phyloP scores from a whole-genome alignment of 2,329 filamentous ascomycete species.

The Paecilomyces sp. region DNA sequence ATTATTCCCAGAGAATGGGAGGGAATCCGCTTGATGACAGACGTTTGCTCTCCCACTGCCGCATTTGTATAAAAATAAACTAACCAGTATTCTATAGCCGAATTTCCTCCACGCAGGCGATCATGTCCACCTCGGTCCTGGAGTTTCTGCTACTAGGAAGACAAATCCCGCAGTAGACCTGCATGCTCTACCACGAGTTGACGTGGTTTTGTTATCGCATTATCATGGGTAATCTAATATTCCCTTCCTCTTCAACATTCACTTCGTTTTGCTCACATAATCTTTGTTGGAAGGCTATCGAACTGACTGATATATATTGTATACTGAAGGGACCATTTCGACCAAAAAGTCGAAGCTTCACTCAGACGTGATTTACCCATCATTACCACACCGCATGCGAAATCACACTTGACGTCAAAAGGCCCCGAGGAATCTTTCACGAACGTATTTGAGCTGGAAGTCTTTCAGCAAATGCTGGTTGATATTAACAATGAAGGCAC shows the following conservation, averaged over 20 bases:
- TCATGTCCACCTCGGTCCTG: constrained; percentile 60
- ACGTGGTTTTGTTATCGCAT: constrained; percentile 55
- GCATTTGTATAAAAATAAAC: neutral
- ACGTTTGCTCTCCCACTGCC: constrained; percentile 14
- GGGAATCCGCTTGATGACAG: constrained; percentile 33
- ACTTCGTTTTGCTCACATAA: neutral
- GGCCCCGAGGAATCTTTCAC: constrained; percentile 45
- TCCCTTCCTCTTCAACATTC: neutral
- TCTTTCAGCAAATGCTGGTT: constrained; percentile 47
- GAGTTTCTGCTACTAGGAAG: constrained; percentile 47
- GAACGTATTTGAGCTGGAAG: constrained; percentile 48
- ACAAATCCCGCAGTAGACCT: constrained; percentile 57
- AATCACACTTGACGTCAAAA: constrained; percentile 42
- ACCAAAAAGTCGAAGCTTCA: constrained; percentile 44
- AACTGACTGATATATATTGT: neutral
- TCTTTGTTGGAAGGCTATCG: neutral
- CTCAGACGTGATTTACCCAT: constrained; percentile 52
- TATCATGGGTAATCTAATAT: constrained; percentile 47
- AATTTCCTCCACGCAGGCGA: constrained; percentile 62
- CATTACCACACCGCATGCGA: constrained; percentile 57
- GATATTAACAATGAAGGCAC: constrained; percentile 24
- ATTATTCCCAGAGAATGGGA: constrained; percentile 27
- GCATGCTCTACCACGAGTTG: constrained; percentile 52
- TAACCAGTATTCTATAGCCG: constrained; percentile 29
- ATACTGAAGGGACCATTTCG: constrained; percentile 43